Evolutionary conservation across 192 early-diverging fungal genomes (phyloP).

Genomic region (Gaertneriomyces sp.): DNA sequence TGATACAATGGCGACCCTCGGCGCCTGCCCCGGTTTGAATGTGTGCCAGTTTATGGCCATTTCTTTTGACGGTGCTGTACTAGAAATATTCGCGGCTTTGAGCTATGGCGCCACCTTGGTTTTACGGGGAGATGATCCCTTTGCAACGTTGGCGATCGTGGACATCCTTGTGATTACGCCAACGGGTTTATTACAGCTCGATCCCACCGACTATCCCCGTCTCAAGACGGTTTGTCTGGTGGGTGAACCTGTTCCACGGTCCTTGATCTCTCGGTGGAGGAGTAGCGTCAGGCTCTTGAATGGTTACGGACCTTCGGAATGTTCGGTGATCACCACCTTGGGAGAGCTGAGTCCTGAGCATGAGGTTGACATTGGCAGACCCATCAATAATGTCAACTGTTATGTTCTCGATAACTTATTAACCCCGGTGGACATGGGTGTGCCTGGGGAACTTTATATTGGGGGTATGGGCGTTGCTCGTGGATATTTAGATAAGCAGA

Average conservation of each 20-base stretch:
- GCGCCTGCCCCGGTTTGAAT: background rate
- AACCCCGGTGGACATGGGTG: slow-evolving; percentile 35
- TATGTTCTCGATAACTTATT: slow-evolving; percentile 33
- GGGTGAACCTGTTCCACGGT: background rate
- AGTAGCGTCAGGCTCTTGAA: too few species aligned
- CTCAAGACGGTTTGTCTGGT: background rate
- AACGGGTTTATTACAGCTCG: background rate
- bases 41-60: slow-evolving; percentile 6
- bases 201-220: background rate
- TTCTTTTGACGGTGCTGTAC: slow-evolving; percentile 7
- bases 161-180: background rate
- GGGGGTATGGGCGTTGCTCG: slow-evolving; percentile 33
- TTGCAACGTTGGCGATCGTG: background rate
- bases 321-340: background rate
- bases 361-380: background rate
- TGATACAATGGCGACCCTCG: background rate
- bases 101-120: slow-evolving; percentile 13
- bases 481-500: slow-evolving; percentile 45
- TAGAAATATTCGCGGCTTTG: slow-evolving; percentile 14
- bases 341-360: background rate
- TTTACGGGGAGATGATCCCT: background rate
- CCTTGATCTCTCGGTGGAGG: too few species aligned
- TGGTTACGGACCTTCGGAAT: too few species aligned
- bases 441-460: slow-evolving; percentile 38
- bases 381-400: background rate